Evolutionary conservation across 495 filamentous ascomycete genomes (phyloP), one percentile per base, ranked within the genome.

Genomic region (Talaromyces trachyspermus): DNA sequence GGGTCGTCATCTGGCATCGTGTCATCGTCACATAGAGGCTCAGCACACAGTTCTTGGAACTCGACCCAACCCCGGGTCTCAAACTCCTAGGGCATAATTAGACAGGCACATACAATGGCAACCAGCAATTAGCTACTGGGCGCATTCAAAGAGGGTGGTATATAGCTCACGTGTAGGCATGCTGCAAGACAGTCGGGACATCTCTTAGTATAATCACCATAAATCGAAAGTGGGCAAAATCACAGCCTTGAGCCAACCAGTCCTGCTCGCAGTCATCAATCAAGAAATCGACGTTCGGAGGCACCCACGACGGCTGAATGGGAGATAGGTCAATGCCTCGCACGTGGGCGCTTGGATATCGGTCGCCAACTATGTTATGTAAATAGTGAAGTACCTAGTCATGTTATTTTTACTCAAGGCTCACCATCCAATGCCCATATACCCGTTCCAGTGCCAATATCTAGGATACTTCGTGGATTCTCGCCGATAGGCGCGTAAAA

Each of bases 391-490:
- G 15, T 36, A n/a, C 15, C 11, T 4, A 17, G n/a, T 3, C 33
- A 17, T 37, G 6, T 2, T 6, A 37, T 12, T 15, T 2, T 17
- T 15, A 7, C 7, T 6, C 7, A 14, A 12, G 9, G 15, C 41
- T 43, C 22, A 43, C 41, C 41, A 43, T 43, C 55, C 50, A 78
- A 72, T 17, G 74, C 65, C 75, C 77, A 80, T 4, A 75, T 64
- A 5, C 79, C 78, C 5, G 76, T 78, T 5, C 74, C 74, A 3
- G 61, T 73, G 20, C 74, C 74, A 14, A 78, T 54, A 49, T 78
- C 74, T 15, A 77, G 47, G 23, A 77, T 66, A 1, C 52, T 50
- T 14, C 56, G 49, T 12, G 60, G 55, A 23, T 62, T 53, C 59
- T 37, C 68, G 53, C 47, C 68, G 15, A 77, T 57, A 10, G 67